Evolutionary conservation across 192 early-diverging fungal genomes (phyloP), one percentile per base, ranked within the genome.

Genomic region (Backusella westeae): DNA sequence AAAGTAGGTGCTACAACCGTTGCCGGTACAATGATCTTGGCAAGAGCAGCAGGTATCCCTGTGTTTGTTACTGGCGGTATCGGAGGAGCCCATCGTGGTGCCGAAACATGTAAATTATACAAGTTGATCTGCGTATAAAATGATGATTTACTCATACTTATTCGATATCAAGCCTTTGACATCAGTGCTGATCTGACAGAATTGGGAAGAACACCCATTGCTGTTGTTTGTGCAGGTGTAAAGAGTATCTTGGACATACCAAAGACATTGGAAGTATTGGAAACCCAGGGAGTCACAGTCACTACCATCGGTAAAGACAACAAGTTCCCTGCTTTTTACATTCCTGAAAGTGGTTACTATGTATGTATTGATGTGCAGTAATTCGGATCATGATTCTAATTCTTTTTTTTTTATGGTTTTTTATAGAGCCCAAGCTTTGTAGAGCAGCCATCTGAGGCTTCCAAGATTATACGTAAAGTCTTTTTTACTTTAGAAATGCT

Each of bases 61-160:
- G 84, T 99, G 0, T 99, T 99, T 89, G 96, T 94, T 8, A 99
- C 98, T 6, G 98, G 98, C 21, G 98, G 97, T 6, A 98, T 99
- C 71, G 98, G 98, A 44, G 98, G 98, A 39, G 96, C 96, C 36
- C 96, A 97, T 73, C 89, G 96, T 9, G 95, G 92, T 9, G 94
- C 88, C 17, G 90, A 92, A 80, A 74, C 81, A 23, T 89, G 87
- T 87, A 86, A 67, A 69, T 12, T 26, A 44, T 1, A 9, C 6
- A 17, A 44, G 15, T 73, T 35, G 23, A 9, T 32, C 32, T 34
- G 9, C 21, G 9, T n/a, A 15, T 10, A 34, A 29, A 71, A 72
- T 21, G 41, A 44, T 12, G 15, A 14, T 44, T 44, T 44, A 44
- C 14, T 44, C 12, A 44, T 44, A 19, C 0, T 39, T 10, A 39